Evolutionary conservation across 108 stramenopile species (phyloP).

Genomic region (Skeletonema menzelii): DNA sequence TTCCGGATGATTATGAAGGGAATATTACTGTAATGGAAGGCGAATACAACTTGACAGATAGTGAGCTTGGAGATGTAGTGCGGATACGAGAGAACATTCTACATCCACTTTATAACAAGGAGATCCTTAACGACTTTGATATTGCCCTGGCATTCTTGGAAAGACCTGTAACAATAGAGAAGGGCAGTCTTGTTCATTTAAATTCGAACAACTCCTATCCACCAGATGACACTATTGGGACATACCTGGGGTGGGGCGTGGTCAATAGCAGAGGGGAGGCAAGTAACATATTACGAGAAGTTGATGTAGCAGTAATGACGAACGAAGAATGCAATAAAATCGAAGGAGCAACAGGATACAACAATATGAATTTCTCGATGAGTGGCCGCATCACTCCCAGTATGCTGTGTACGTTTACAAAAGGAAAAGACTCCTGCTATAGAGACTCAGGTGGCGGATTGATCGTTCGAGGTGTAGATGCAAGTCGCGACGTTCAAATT

Average conservation of each 20-base stretch:
- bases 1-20: neutral
- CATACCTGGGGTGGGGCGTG: slow-evolving; percentile 12
- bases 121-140: neutral
- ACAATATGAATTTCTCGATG: neutral
- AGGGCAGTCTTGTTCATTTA: neutral
- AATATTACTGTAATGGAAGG: slow-evolving; percentile 2
- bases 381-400: neutral
- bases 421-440: slow-evolving; percentile 8
- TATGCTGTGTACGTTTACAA: slow-evolving; percentile 19
- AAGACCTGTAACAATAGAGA: neutral
- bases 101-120: slow-evolving; percentile 3
- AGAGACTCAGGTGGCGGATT: slow-evolving; percentile 17
- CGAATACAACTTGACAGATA: slow-evolving; percentile 2
- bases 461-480: neutral
- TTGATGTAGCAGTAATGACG: slow-evolving; percentile 4
- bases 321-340: slow-evolving; percentile 11
- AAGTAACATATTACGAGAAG: neutral
- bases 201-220: neutral
- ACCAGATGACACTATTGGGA: neutral
- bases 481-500: slow-evolving; percentile 3
- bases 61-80: slow-evolving; percentile 1
- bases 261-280: neutral
- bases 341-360: neutral
- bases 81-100: neutral
- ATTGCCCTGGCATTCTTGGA: slow-evolving; percentile 1